Evolutionary conservation across 306 rosid species (phyloP).

Genomic region (Gastrolobium bilobum): DNA sequence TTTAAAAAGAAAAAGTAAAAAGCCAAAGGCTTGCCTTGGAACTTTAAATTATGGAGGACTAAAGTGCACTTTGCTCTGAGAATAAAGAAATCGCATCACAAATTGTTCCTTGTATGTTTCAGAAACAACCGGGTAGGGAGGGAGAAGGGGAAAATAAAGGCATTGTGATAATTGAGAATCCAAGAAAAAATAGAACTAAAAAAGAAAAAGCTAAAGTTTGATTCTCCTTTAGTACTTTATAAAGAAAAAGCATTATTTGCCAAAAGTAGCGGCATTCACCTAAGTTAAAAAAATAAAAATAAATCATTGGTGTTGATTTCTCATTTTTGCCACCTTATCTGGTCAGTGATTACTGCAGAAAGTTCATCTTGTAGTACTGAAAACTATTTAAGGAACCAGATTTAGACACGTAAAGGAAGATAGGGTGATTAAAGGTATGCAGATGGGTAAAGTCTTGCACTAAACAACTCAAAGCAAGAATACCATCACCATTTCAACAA

Average conservation of each 20-base stretch:
- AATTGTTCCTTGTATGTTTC: conserved; percentile 51
- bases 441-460: conserved; percentile 41
- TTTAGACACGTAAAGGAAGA: conserved; percentile 36
- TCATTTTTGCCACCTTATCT: conserved; percentile 45
- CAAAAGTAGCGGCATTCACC: conserved; percentile 51
- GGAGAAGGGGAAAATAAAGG: conserved; percentile 33
- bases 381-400: conserved; percentile 44
- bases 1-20: conserved; percentile 55
- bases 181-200: conserved; percentile 62
- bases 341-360: conserved; percentile 49
- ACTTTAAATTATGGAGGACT: conserved; percentile 54
- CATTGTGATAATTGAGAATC: conserved; percentile 66
- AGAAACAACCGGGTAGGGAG: conserved; percentile 44
- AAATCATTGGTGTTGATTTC: conserved; percentile 52
- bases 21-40: conserved; percentile 54
- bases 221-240: conserved; percentile 54
- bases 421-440: conserved; percentile 26
- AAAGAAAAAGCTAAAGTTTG: conserved; percentile 75
- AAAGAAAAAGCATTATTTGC: conserved; percentile 54
- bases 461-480: conserved; percentile 47
- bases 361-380: conserved; percentile 35
- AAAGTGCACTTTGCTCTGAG: conserved; percentile 50
- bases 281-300: conserved; percentile 40
- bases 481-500: conserved; percentile 6
- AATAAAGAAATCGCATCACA: conserved; percentile 46